These are phyloP conservation scores for Beauveria australis DNA, from an alignment of 2,329 filamentous ascomycete genomes.

Conservation along the genomic window DNA sequence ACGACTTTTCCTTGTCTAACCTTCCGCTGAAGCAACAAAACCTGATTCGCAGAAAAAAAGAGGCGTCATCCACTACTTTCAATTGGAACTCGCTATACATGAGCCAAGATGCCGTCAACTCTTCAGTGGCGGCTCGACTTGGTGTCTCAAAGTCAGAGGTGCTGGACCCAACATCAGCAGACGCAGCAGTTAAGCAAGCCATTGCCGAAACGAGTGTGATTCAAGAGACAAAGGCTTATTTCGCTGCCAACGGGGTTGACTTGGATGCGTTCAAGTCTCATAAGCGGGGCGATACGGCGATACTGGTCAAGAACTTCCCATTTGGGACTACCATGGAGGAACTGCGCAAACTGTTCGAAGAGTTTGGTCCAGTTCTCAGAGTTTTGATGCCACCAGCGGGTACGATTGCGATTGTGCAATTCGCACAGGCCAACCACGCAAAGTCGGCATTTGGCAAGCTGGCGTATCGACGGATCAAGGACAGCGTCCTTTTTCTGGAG, in stretches of 20 bases:
- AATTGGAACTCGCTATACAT: slow-evolving; percentile 99
- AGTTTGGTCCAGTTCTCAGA: slow-evolving; percentile 71
- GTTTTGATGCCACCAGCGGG: slow-evolving; percentile 89
- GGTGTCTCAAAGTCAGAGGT: slow-evolving; percentile 87
- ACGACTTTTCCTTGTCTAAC: slow-evolving; percentile 85
- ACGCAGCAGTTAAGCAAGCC: slow-evolving; percentile 92
- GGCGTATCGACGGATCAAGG: slow-evolving; percentile 84
- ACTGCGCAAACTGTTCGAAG: slow-evolving; percentile 71
- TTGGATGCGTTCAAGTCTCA: slow-evolving; percentile 82
- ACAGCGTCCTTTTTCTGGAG: slow-evolving; percentile 85
- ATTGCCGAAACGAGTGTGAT: slow-evolving; percentile 95
- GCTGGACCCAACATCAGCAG: slow-evolving; percentile 88
- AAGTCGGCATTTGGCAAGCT: slow-evolving; percentile 76
- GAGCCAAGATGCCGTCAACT: slow-evolving; percentile 91
- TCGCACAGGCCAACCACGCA: slow-evolving; percentile 68
- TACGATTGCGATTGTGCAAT: slow-evolving; percentile 91
- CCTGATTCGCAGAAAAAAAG: slow-evolving; percentile 74
- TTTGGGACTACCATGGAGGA: slow-evolving; percentile 75
- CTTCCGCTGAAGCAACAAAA: slow-evolving; percentile 92
- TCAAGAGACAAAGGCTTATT: slow-evolving; percentile 91
- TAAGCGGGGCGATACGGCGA: slow-evolving; percentile 75
- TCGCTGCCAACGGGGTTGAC: slow-evolving; percentile 79
- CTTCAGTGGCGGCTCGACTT: slow-evolving; percentile 76
- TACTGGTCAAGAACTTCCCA: slow-evolving; percentile 92
- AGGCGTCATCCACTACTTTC: slow-evolving; percentile 71